Conservation (phyloP, 2,329 filamentous ascomycete species). For the Penicillium decumbens region DNA sequence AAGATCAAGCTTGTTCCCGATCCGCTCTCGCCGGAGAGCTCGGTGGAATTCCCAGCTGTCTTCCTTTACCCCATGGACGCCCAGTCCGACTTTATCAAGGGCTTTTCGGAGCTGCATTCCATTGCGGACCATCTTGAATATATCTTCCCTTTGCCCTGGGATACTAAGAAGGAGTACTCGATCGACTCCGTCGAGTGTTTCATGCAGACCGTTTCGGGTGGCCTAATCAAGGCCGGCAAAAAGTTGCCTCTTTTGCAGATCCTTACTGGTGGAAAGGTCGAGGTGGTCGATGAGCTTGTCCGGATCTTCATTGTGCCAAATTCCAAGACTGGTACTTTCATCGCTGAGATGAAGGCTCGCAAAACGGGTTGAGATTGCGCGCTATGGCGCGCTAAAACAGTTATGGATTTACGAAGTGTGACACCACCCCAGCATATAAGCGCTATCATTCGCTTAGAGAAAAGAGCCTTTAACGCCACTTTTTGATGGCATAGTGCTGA, state of each 20-base stretch:
- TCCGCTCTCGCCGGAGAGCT: constrained; percentile 66
- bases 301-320: constrained; percentile 77
- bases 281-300: constrained; percentile 81
- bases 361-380: constrained; percentile 41
- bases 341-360: constrained; percentile 76
- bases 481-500: background rate
- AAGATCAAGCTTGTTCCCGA: constrained; percentile 65
- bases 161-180: constrained; percentile 62
- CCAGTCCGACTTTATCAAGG: constrained; percentile 87
- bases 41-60: constrained; percentile 70
- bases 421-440: background rate
- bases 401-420: background rate
- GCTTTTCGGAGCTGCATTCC: constrained; percentile 70
- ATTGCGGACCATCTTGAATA: constrained; percentile 76
- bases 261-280: constrained; percentile 69
- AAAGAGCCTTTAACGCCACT: background rate
- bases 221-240: constrained; percentile 84
- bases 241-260: constrained; percentile 73
- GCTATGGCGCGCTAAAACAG: background rate
- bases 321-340: constrained; percentile 65
- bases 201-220: constrained; percentile 75
- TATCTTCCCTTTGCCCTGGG: constrained; percentile 87
- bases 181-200: constrained; percentile 71
- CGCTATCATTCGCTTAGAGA: background rate
- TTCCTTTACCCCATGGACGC: constrained; percentile 78